Base-by-base conservation (phyloP, 257 asterid genomes). In the Nyctanthes arbortristis region DNA sequence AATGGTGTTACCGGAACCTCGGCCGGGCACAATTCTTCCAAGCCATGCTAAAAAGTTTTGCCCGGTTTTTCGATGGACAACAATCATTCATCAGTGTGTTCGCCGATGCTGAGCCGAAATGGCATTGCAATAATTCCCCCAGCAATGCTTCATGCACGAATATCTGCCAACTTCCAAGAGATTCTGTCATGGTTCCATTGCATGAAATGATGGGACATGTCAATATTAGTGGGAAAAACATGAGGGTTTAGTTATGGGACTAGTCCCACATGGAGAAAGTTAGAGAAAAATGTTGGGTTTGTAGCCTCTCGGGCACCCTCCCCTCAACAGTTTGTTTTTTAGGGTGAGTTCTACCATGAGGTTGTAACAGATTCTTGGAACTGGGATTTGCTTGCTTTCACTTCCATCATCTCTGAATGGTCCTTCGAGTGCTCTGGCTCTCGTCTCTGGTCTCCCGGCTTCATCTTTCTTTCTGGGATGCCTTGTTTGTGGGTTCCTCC, bases 341-440 rank as follows among this genome's bases (percentile, higher is more conserved):
- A n/a, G n/a, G n/a, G n/a, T n/a, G n/a, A n/a, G n/a, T n/a, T n/a
- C n/a, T n/a, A n/a, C n/a, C n/a, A n/a, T n/a, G n/a, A n/a, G n/a
- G n/a, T n/a, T n/a, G n/a, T n/a, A n/a, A n/a, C n/a, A n/a, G n/a
- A n/a, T 36, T 74, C 83, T 4, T 87, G 90, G 87, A 33, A 62
- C 0, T 84, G 87, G 91, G 84, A 75, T 27, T 18, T n/a, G 34
- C 85, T 87, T 1, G 67, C 67, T 0, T 7, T 31, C 59, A 40
- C 82, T 22, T 83, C 94, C 28, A 78, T 64, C 58, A 14, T 83
- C 7, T 83, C 89, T 2, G 85, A 83, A 68, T 87, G 94, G 94
- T 77, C 86, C 40, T 81, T 87, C 29, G 67, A 74, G 24, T 84
- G 93, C 27, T 61, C 67, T 2, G 56, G 69, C 12, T 31, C 83